phyloP scores from a whole-genome alignment of 1,284 basidiomycete genomes.

The Malassezia sp. region DNA sequence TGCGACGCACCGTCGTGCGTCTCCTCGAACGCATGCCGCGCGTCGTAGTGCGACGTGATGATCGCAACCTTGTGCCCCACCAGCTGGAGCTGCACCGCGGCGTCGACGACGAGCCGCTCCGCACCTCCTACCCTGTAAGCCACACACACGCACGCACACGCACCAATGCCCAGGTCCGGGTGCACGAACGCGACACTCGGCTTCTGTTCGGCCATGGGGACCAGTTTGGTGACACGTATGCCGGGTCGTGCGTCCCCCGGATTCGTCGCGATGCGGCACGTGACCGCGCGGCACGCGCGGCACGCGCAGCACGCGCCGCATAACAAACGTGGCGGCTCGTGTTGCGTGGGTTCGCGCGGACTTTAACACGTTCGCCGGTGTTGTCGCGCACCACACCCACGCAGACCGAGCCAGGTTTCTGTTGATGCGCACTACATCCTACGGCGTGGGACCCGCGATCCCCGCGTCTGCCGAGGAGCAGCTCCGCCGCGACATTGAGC shows the following conservation, averaged over 20 bases:
- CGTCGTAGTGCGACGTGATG: conserved; percentile 87
- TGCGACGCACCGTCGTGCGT: conserved; percentile 49
- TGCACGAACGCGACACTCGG: conserved; percentile 71
- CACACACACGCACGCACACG: too few species aligned
- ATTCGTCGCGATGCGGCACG: too few species aligned
- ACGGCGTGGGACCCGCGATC: not conserved
- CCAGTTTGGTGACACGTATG: not conserved
- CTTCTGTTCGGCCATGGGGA: conserved; percentile 7
- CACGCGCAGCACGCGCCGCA: too few species aligned
- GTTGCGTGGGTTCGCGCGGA: not conserved
- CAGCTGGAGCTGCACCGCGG: conserved; percentile 72
- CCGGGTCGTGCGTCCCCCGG: too few species aligned
- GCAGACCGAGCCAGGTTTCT: too few species aligned
- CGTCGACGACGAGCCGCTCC: conserved; percentile 89
- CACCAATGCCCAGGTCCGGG: conserved; percentile 91
- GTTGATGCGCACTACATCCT: not conserved
- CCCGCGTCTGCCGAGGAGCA: conserved; percentile 10
- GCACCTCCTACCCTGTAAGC: conserved; percentile 74
- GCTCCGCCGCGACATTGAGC: conserved; percentile 5
- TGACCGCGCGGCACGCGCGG: too few species aligned
- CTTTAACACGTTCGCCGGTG: not conserved
- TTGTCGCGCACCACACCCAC: not conserved
- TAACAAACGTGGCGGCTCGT: too few species aligned
- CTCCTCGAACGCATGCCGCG: conserved; percentile 48
- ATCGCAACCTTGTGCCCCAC: conserved; percentile 79